Evolutionary conservation across 2,329 filamentous ascomycete species (phyloP).

Genomic region (Claviceps cyperi): DNA sequence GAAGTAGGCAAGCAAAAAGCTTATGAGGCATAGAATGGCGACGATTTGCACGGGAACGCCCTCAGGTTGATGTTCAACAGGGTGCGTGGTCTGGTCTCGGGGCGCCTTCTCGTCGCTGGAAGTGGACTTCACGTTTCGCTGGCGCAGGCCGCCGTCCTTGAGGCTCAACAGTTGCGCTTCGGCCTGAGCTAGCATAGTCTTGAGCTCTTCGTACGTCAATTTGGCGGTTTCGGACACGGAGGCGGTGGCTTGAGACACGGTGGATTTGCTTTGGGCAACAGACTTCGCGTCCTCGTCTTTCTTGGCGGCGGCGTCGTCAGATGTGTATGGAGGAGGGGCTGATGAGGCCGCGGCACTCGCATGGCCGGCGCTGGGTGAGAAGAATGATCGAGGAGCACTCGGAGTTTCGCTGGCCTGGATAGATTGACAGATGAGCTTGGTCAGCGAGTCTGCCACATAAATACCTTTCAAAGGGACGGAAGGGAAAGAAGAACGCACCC

Average conservation of each 20-base stretch:
- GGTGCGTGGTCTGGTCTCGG: conserved; percentile 35
- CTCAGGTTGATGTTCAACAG: conserved; percentile 41
- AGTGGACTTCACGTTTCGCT: conserved; percentile 53
- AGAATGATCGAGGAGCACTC: conserved; percentile 28
- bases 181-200: conserved; percentile 59
- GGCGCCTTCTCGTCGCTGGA: conserved; percentile 36
- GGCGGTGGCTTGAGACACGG: conserved; percentile 26
- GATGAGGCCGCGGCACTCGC: conserved; percentile 16
- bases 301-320: conserved; percentile 18
- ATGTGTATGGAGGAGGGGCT: conserved; percentile 21
- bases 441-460: conserved; percentile 2
- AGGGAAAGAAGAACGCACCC: conserved; percentile 20
- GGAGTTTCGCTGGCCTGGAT: conserved; percentile 26
- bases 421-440: not conserved
- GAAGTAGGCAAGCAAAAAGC: conserved; percentile 89
- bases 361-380: conserved; percentile 25
- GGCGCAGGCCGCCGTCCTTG: conserved; percentile 60
- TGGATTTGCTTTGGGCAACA: conserved; percentile 13
- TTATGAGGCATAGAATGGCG: conserved; percentile 69
- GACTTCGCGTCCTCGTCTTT: conserved; percentile 15
- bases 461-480: not conserved
- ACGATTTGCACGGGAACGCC: conserved; percentile 81
- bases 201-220: conserved; percentile 43
- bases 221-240: conserved; percentile 31
- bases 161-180: conserved; percentile 58